Evolutionary conservation across 768 basidiomycete genomes (phyloP).

Genomic region (Pisolithus sp.): DNA sequence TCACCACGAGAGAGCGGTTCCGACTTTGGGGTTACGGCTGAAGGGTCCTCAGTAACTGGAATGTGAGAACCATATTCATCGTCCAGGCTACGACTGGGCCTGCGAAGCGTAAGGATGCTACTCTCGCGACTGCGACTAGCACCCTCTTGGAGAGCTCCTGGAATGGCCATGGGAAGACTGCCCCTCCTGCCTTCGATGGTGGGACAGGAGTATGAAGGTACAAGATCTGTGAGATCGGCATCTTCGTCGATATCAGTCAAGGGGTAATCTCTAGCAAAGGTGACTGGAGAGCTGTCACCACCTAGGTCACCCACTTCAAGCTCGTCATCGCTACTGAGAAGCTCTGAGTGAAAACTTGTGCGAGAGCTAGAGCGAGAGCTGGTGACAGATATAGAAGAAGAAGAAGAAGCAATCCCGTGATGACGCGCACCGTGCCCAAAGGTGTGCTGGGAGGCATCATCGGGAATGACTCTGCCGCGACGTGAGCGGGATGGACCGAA

Average conservation of each 20-base stretch:
- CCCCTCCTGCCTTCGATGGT: constrained; percentile 35
- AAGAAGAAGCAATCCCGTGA: constrained; percentile 21
- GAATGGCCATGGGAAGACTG: constrained; percentile 58
- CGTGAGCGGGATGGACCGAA: constrained; percentile 3
- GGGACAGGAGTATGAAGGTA: constrained; percentile 15
- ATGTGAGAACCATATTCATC: constrained; percentile 31
- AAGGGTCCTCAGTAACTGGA: constrained; percentile 16
- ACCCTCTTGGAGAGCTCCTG: constrained; percentile 26
- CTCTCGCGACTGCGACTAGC: constrained; percentile 43
- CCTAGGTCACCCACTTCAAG: constrained; percentile 36
- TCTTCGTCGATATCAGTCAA: constrained; percentile 30
- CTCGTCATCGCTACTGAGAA: constrained; percentile 46
- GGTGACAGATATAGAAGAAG: constrained; percentile 39
- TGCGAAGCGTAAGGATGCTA: constrained; percentile 51
- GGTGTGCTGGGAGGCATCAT: constrained; percentile 44
- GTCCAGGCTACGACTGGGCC: constrained; percentile 57
- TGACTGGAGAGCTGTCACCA: constrained; percentile 32
- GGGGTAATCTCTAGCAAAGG: constrained; percentile 34
- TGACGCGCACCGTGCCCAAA: constrained; percentile 39
- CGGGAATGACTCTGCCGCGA: constrained; percentile 26
- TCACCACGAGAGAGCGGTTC: constrained; percentile 39
- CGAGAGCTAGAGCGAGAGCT: constrained; percentile 31
- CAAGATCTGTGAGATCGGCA: constrained; percentile 19
- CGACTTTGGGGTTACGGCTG: constrained; percentile 38
- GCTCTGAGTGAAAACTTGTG: constrained; percentile 28